phyloP scores from a whole-genome alignment of 2,329 filamentous ascomycete species.

The Ceratocystiopsis sp. region DNA sequence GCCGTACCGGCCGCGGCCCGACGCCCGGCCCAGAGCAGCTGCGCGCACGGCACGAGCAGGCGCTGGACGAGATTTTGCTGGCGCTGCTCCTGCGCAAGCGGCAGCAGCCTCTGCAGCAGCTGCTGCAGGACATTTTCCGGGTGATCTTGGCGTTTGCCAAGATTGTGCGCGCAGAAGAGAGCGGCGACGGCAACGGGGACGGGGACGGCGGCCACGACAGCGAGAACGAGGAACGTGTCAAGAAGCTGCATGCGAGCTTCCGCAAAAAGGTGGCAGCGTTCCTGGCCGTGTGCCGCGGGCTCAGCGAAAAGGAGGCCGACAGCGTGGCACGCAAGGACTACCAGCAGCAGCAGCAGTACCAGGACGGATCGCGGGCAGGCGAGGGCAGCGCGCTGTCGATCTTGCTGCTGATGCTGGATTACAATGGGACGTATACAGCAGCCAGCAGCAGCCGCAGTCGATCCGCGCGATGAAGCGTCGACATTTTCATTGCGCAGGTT shows the following conservation, averaged over 20 bases:
- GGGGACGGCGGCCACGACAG: background rate
- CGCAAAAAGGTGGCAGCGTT: slow-evolving; percentile 59
- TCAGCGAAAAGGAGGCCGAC: slow-evolving; percentile 45
- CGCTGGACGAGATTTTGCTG: slow-evolving; percentile 60
- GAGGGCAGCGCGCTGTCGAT: slow-evolving; percentile 10
- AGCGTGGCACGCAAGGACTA: slow-evolving; percentile 15
- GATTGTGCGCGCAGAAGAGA: slow-evolving; percentile 15
- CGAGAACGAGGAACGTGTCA: slow-evolving; percentile 10
- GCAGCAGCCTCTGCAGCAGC: slow-evolving; percentile 52
- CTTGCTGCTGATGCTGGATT: slow-evolving; percentile 16
- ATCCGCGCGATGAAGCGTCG: background rate
- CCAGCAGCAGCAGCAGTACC: slow-evolving; percentile 3
- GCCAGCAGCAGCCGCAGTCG: too few relatives aligned
- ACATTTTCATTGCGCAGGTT: background rate
- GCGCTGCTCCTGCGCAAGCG: slow-evolving; percentile 56
- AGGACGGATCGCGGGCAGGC: slow-evolving; percentile 5
- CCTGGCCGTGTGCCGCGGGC: slow-evolving; percentile 50
- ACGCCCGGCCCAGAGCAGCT: slow-evolving; percentile 44
- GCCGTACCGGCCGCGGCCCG: slow-evolving; percentile 12
- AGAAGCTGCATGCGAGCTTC: slow-evolving; percentile 44
- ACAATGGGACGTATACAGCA: slow-evolving; percentile 8
- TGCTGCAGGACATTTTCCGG: slow-evolving; percentile 63
- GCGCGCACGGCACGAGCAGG: slow-evolving; percentile 51
- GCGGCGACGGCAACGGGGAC: slow-evolving; percentile 17
- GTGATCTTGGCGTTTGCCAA: slow-evolving; percentile 57